Base-by-base conservation (phyloP, 345 rosid species). In the Isatis tinctoria region DNA sequence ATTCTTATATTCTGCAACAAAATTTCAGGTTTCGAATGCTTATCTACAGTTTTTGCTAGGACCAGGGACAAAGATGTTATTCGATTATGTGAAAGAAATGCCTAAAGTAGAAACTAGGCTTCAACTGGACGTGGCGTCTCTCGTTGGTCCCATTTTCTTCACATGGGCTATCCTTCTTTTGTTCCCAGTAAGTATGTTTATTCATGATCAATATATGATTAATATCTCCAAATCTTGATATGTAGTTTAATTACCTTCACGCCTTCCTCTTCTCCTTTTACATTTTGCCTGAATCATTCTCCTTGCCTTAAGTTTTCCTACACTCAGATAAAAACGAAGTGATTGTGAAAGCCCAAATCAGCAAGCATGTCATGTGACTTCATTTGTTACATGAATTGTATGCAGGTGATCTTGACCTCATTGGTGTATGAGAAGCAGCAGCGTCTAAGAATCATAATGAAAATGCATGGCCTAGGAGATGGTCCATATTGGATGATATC, bases 91-190 rank as follows among this genome's bases (percentile, higher is more conserved):
- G 73, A 89, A 89, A 79, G 96, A 90, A 84, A 85, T 88, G 91
- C 97, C 98, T 39, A 84, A 89, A 78, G 44, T 68, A 60, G 80
- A 45, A 79, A 81, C 80, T 24, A 40, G 77, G 33, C n/a, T 81
- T 22, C 82, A 78, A 59, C 47, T 89, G 39, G 98, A 94, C 73
- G 67, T 89, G 0, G 75, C 97, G 40, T 91, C 97, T 74, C 67
- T 88, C 48, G 80, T 94, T 65, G 97, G 98, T 39, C 80, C 96
- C 8, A 84, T 94, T 70, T 91, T 94, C 89, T 94, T 91, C 36
- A 52, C 74, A 32, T 76, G 75, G 79, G 79, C 70, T 43, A 32
- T 76, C 17, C 79, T 76, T 63, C 95, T 85, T 68, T 88, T 91
- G 37, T 91, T 94, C 77, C 94, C 97, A 33, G 98, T 94, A 83